Conservation (phyloP, 257 asterid species). For the Coffea canephora region DNA sequence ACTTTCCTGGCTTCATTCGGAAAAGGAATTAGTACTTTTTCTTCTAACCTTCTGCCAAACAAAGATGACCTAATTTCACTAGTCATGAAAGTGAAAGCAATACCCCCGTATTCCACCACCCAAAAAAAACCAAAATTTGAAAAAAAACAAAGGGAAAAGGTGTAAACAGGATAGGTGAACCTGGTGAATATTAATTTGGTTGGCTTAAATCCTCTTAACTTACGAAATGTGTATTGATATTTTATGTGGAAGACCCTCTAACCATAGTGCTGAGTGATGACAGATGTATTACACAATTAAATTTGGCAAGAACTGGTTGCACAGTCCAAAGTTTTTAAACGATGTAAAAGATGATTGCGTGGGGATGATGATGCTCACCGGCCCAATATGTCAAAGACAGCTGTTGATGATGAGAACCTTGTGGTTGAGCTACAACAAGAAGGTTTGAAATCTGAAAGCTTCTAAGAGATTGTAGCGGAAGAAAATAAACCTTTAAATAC, state of each 20-base stretch:
- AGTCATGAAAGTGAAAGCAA: background rate
- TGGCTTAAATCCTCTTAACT: background rate
- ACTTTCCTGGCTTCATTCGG: conserved; percentile 5
- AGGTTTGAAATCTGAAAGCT: background rate
- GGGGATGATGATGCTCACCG: background rate
- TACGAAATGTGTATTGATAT: background rate
- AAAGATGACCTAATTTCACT: background rate
- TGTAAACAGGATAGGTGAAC: background rate
- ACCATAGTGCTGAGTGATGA: background rate
- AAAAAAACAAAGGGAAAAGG: background rate
- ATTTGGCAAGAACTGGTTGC: background rate
- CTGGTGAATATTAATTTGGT: background rate
- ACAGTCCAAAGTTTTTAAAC: background rate
- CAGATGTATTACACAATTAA: background rate
- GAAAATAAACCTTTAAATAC: background rate
- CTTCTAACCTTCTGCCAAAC: background rate
- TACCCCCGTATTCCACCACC: background rate
- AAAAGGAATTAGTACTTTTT: background rate
- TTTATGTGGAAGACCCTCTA: background rate
- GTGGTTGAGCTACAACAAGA: background rate
- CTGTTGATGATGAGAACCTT: background rate
- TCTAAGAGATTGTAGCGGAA: too few relatives aligned
- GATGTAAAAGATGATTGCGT: background rate
- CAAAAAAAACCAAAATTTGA: background rate
- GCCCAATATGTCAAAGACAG: background rate